Evolutionary conservation across 2,329 filamentous ascomycete species (phyloP), one percentile per base, ranked within the genome.

Genomic region (Pseudogymnoascus sp.): DNA sequence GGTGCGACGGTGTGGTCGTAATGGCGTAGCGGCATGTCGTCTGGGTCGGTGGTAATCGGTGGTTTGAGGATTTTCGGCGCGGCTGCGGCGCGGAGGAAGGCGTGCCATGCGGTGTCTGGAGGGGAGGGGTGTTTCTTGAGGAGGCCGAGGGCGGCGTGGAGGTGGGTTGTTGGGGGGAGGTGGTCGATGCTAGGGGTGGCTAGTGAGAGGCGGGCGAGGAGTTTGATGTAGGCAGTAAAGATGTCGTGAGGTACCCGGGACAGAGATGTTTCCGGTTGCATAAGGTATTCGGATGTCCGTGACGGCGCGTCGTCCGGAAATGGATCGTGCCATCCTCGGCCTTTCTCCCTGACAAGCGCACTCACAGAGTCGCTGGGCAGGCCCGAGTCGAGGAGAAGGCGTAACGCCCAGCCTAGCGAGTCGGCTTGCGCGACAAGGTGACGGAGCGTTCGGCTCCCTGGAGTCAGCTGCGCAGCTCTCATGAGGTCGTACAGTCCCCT

Each of bases 401-500:
- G 45, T 9, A 31, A 8, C 13, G 45, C 45, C 45, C 45, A 52
- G 25, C 45, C 15, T 25, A 52, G 7, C 0, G 45, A 52, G 25
- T 52, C 45, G 45, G 45, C 45, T 9, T 52, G 25, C 25, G 12
- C 13, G 45, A 52, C 6, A 25, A 52, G 45, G 25, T 52, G 45
- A 10, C 25, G 45, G 25, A 52, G 45, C 2, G 55, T 36, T 37
- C 55, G 55, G 3, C 21, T 15, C 18, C 27, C n/a, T 27, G 31
- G 13, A 5, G 35, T 36, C n/a, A 59, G 29, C 21, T 36, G 31
- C 13, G 29, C 15, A 1, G 55, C 35, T 18, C 37, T 63, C 83
- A 92, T 88, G 42, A 79, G 75, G 9, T 77, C 69, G 63, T 87
- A 88, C 3, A 92, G 76, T 59, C 82, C 76, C 4, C 78, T 73